Evolutionary conservation across 805 yeast species (phyloP).

Genomic region (Candida berthetii): DNA sequence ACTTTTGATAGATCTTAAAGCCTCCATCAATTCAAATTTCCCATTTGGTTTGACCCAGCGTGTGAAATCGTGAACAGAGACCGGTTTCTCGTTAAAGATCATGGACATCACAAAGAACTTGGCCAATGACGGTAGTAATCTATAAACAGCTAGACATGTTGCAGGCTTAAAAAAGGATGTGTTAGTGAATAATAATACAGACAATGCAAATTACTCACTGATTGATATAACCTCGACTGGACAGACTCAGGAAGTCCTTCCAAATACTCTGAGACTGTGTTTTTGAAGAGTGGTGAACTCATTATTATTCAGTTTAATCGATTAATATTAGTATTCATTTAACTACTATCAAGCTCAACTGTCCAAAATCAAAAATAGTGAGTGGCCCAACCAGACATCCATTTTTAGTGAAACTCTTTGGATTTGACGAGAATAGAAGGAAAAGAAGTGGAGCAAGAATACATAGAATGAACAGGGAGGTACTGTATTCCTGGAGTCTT

Average conservation of each 20-base stretch:
- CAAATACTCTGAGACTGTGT: slow-evolving; percentile 80
- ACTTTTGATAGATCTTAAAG: slow-evolving; percentile 68
- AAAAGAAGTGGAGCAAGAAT: no score
- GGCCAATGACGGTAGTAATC: slow-evolving; percentile 84
- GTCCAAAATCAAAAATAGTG: no score
- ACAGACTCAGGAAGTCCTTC: slow-evolving; percentile 86
- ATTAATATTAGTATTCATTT: no score
- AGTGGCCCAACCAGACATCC: no score
- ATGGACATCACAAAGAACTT: slow-evolving; percentile 84
- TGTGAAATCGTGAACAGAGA: slow-evolving; percentile 61
- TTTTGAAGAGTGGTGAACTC: slow-evolving; percentile 37
- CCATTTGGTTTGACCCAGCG: slow-evolving; percentile 67
- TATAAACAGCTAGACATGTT: slow-evolving; percentile 87
- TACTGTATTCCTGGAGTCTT: no score
- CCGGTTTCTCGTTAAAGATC: slow-evolving; percentile 74
- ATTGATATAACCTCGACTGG: slow-evolving; percentile 74
- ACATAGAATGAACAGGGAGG: no score
- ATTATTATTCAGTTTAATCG: no score
- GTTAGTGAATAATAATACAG: slow-evolving; percentile 11
- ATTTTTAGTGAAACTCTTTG: no score
- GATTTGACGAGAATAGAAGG: no score
- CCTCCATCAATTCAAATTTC: slow-evolving; percentile 54
- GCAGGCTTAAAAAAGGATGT: slow-evolving; percentile 60
- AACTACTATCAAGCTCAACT: no score
- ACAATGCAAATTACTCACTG: slow-evolving; percentile 22